These are phyloP conservation scores for Epichloe typhina DNA, from an alignment of 2,329 filamentous ascomycete species.

Conservation along the genomic window DNA sequence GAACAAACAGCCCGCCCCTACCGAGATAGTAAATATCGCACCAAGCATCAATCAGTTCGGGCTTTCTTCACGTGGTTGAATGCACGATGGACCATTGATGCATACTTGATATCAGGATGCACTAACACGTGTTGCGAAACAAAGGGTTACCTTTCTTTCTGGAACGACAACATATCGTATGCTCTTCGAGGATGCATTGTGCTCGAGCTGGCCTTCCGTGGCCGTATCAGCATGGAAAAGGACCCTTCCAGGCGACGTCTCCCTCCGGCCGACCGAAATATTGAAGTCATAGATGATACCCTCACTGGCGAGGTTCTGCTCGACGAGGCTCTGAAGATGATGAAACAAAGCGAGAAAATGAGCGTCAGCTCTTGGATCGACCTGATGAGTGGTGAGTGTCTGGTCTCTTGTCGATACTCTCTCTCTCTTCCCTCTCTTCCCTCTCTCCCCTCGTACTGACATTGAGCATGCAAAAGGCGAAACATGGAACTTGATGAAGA, in stretches of 20 bases:
- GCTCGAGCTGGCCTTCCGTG: slow-evolving; percentile 89
- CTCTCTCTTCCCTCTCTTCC: neutral
- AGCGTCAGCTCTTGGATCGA: slow-evolving; percentile 99
- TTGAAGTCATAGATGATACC: slow-evolving; percentile 94
- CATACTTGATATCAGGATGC: neutral
- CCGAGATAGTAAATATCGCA: neutral
- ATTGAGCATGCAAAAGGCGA: slow-evolving; percentile 49
- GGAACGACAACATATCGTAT: slow-evolving; percentile 99
- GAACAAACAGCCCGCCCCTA: neutral
- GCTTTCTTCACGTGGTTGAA: neutral
- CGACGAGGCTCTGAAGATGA: slow-evolving; percentile 98
- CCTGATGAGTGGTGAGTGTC: slow-evolving; percentile 76
- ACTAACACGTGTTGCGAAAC: slow-evolving; percentile 5
- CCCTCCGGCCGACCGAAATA: slow-evolving; percentile 80
- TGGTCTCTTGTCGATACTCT: neutral
- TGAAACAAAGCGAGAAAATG: slow-evolving; percentile 99
- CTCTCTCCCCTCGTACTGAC: neutral
- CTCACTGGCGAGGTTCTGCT: slow-evolving; percentile 93
- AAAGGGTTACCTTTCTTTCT: slow-evolving; percentile 95
- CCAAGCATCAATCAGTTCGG: neutral
- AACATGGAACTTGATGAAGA: slow-evolving; percentile 99
- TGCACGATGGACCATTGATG: neutral
- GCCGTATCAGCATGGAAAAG: slow-evolving; percentile 96
- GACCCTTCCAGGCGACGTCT: slow-evolving; percentile 85
- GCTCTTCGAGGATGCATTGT: slow-evolving; percentile 96